Evolutionary conservation across 139 green algal genomes (phyloP), one percentile per base, ranked within the genome.

Genomic region (Dunaliella primolecta): DNA sequence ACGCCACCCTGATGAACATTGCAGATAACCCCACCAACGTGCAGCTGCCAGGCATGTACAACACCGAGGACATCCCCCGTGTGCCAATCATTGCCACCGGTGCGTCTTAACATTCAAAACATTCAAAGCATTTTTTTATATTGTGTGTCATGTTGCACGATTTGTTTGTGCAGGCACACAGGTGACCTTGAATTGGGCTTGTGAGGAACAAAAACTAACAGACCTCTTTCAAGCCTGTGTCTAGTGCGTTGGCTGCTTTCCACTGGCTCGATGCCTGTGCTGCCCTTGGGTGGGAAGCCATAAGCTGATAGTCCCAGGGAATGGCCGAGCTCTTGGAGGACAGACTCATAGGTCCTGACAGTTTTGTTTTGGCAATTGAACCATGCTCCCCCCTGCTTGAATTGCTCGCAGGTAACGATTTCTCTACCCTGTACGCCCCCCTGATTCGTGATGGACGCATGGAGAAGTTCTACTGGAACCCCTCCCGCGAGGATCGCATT

Each of bases 1-100:
- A 99, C 91, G 97, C 97, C 91, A 99, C 97, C 2, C 95, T 99
- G 7, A 99, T 99, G 97, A 99, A 99, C 96, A 99, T 99, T 87
- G 97, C 97, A 46, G 97, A 99, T 84, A 98, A 96, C 93, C 97
- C 97, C 79, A 99, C 97, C 89, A 99, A 99, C 92, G 97, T 99
- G 86, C 87, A 99, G 95, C 92, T 99, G 84, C 97, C 97, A 31
- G 97, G 96, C 78, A 93, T 98, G 79, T 98, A 97, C 93, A 96
- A 96, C 87, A 94, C 94, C 81, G 94, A 98, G 92, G 89, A 95
- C 78, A 99, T 98, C 86, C 95, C 95, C 77, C 94, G 97, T 64
- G 96, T 98, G 86, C 97, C 97, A 81, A 88, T 99, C 84, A 93
- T 99, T 56, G 96, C 93, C 90, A 99, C 96, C 32, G 92, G 90